Percentiles rank a stretch among this genome's conserved stretches.
Evolutionary conservation across 2,329 filamentous ascomycete species (phyloP).

Genomic region (Verticillium isaacii): DNA sequence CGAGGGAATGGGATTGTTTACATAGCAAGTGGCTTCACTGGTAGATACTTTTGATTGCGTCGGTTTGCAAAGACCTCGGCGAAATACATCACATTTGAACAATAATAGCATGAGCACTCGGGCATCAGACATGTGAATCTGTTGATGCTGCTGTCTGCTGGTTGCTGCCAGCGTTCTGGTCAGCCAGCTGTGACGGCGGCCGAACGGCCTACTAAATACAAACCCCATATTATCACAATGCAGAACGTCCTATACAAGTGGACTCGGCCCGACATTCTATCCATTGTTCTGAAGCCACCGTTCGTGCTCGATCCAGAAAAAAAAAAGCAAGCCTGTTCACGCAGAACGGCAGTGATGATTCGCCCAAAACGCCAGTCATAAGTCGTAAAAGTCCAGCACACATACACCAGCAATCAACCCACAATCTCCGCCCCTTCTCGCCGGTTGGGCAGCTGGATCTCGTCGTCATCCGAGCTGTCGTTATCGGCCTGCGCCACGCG

Average conservation of each 20-base stretch:
- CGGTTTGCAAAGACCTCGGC: not conserved
- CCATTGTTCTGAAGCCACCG: not conserved
- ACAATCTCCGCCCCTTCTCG: slow-evolving; percentile 17
- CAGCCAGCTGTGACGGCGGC: no score
- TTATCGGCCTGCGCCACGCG: slow-evolving; percentile 40
- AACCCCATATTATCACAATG: not conserved
- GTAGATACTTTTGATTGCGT: not conserved
- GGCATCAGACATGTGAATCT: no score
- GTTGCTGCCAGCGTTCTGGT: not conserved
- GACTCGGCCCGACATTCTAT: not conserved
- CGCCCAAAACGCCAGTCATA: not conserved
- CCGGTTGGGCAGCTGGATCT: slow-evolving; percentile 45
- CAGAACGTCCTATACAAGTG: not conserved
- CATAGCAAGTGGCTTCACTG: not conserved
- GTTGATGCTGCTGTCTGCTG: not conserved
- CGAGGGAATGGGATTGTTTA: not conserved
- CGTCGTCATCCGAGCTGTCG: slow-evolving; percentile 54
- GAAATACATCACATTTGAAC: not conserved
- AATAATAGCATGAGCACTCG: not conserved
- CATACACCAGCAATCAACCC: not conserved
- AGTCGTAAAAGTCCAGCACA: not conserved
- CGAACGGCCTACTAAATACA: no score
- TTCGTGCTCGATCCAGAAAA: not conserved
- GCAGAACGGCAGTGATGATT: not conserved
- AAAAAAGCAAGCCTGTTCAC: not conserved